Conservation (phyloP, 129 eudicot genomes). For the Dittrichia graveolens region DNA sequence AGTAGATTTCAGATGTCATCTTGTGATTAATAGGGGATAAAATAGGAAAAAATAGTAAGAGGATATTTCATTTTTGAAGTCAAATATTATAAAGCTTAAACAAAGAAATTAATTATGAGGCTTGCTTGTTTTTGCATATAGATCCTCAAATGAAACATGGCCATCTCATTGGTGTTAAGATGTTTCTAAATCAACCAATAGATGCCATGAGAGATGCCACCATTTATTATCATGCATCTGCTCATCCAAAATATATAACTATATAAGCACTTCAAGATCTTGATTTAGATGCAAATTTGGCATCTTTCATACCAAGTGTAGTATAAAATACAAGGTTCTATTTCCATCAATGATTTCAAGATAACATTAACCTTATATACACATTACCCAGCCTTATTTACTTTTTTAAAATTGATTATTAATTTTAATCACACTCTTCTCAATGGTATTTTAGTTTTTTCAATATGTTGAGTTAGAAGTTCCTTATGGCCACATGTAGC, state of each 20-base stretch:
- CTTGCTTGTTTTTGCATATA: too few species aligned
- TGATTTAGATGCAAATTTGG: conserved; percentile 37
- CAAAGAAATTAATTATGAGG: too few species aligned
- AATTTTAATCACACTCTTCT: too few species aligned
- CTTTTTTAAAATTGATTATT: too few species aligned
- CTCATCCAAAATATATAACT: conserved; percentile 19
- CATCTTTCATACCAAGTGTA: conserved; percentile 34
- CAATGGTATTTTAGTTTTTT: too few species aligned
- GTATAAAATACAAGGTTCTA: conserved; percentile 6
- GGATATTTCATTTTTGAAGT: too few species aligned
- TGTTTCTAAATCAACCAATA: conserved; percentile 23
- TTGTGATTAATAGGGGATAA: too few species aligned
- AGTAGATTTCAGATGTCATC: too few species aligned
- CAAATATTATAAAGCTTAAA: too few species aligned
- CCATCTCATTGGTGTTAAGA: conserved; percentile 35
- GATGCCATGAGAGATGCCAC: conserved; percentile 35
- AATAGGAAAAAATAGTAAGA: too few species aligned
- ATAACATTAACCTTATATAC: not conserved
- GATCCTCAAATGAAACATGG: conserved; percentile 37
- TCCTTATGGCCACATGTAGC: not conserved
- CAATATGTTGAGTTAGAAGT: not conserved
- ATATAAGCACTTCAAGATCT: conserved; percentile 29
- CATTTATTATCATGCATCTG: conserved; percentile 28
- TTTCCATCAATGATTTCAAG: not conserved
- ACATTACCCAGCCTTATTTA: conserved; percentile 3